A percentile compares a stretch with the other conserved stretches of the same genome.
These are phyloP conservation scores for Globisporangium spiculum DNA, from an alignment of 352 stramenopile species.

Conservation along the genomic window DNA sequence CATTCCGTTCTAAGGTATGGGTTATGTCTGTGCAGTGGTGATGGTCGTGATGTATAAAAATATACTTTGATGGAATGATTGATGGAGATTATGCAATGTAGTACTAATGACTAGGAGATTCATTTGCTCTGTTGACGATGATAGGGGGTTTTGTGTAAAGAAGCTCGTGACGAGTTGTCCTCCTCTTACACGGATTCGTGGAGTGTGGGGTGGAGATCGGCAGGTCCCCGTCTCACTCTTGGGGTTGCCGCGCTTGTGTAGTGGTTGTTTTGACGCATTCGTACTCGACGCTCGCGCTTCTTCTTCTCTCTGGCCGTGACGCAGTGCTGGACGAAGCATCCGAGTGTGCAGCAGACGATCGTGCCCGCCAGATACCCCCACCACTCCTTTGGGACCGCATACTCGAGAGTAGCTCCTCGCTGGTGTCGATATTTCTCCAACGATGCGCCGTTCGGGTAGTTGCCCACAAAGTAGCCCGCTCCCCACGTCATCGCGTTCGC, in stretches of 20 bases:
- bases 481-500: slow-evolving; percentile 25
- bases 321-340: slow-evolving; percentile 27
- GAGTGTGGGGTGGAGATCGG: neutral
- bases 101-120: neutral
- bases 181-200: neutral
- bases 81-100: neutral
- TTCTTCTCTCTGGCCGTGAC: neutral
- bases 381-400: slow-evolving; percentile 22
- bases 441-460: slow-evolving; percentile 26
- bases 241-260: slow-evolving; percentile 1
- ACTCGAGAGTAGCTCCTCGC: neutral
- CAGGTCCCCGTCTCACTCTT: neutral
- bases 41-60: neutral
- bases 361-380: slow-evolving; percentile 31
- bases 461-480: slow-evolving; percentile 31
- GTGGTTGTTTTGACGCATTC: neutral
- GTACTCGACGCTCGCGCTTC: neutral
- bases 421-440: slow-evolving; percentile 13
- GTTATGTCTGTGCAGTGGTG: neutral
- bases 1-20: neutral
- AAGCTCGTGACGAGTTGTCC: neutral
- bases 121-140: neutral
- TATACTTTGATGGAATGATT: neutral
- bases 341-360: slow-evolving; percentile 21
- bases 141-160: neutral